These are phyloP conservation scores for Neoarthrinium moseri DNA, from an alignment of 2,329 filamentous ascomycete species.

Conservation along the genomic window DNA sequence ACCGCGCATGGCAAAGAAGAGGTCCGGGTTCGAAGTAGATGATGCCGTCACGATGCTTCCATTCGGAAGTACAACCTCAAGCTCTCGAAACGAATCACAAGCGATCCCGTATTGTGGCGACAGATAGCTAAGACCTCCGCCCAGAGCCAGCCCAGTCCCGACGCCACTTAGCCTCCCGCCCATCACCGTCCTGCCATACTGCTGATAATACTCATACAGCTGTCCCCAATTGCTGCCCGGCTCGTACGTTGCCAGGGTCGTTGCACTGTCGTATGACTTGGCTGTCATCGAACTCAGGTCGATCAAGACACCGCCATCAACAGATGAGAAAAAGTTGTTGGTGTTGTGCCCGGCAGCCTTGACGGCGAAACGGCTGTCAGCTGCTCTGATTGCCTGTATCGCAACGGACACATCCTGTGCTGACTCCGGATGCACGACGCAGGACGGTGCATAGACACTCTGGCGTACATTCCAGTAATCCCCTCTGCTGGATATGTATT, in stretches of 20 bases:
- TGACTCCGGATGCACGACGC: slow-evolving; percentile 22
- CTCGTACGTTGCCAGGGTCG: slow-evolving; percentile 22
- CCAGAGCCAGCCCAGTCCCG: slow-evolving; percentile 22
- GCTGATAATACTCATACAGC: slow-evolving; percentile 17
- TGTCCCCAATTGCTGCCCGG: slow-evolving; percentile 24
- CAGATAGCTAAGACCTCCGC: slow-evolving; percentile 24
- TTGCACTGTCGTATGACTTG: slow-evolving; percentile 22
- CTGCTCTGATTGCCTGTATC: slow-evolving; percentile 21
- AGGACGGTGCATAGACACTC: slow-evolving; percentile 22
- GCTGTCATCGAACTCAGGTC: slow-evolving; percentile 21
- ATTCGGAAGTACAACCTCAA: slow-evolving; percentile 26
- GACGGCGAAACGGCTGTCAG: slow-evolving; percentile 19
- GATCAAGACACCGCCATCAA: slow-evolving; percentile 22
- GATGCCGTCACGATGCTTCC: slow-evolving; percentile 21
- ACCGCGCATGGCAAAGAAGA: slow-evolving; percentile 26
- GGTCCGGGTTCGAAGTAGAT: slow-evolving; percentile 19
- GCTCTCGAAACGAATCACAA: slow-evolving; percentile 25
- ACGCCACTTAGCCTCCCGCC: slow-evolving; percentile 23
- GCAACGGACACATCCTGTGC: slow-evolving; percentile 24
- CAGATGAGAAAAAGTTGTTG: slow-evolving; percentile 23
- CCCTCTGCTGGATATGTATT: slow-evolving; percentile 17
- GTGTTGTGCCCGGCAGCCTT: slow-evolving; percentile 27
- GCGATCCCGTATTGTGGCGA: slow-evolving; percentile 25
- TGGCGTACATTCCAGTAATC: slow-evolving; percentile 26
- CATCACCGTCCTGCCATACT: slow-evolving; percentile 22